Conservation (phyloP, 2,329 filamentous ascomycete genomes). For the Hypoxylon sp. region DNA sequence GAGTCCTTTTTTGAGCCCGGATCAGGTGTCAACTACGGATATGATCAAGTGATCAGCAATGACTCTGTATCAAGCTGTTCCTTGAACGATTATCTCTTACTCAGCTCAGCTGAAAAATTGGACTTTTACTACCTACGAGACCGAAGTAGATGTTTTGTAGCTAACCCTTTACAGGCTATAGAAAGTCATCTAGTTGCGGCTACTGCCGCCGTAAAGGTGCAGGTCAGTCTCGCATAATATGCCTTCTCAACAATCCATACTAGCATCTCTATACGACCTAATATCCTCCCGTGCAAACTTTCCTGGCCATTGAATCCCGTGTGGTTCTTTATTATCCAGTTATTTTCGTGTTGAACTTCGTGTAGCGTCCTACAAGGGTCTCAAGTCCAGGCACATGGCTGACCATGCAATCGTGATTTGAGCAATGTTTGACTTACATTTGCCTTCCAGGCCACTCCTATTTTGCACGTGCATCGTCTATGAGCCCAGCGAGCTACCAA, state of each 20-base stretch:
- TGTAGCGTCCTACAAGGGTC: slow-evolving; percentile 40
- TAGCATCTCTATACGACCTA: slow-evolving; percentile 29
- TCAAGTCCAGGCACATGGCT: slow-evolving; percentile 40
- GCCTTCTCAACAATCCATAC: slow-evolving; percentile 49
- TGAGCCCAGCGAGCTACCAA: slow-evolving; percentile 79
- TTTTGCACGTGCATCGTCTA: slow-evolving; percentile 73
- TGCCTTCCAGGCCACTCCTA: slow-evolving; percentile 75
- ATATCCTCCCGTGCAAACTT: slow-evolving; percentile 18
- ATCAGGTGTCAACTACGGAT: slow-evolving; percentile 29
- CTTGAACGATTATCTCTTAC: slow-evolving; percentile 34
- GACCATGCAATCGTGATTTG: slow-evolving; percentile 45
- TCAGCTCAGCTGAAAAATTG: slow-evolving; percentile 26
- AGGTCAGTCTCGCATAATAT: slow-evolving; percentile 66
- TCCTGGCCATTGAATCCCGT: slow-evolving; percentile 27
- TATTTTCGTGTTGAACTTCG: slow-evolving; percentile 33
- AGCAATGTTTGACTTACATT: slow-evolving; percentile 50
- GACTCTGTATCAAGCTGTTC: slow-evolving; percentile 1
- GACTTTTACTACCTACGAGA: slow-evolving; percentile 15
- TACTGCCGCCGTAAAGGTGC: slow-evolving; percentile 65
- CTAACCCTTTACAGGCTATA: slow-evolving; percentile 61
- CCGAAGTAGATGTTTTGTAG: slow-evolving; percentile 32
- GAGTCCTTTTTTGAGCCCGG: slow-evolving; percentile 16
- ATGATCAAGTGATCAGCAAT: slow-evolving; percentile 42
- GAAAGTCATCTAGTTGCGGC: slow-evolving; percentile 66
- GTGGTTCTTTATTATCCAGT: slow-evolving; percentile 37